Evolutionary conservation across 2,329 filamentous ascomycete species (phyloP).

Genomic region (Stylonectria norvegica): DNA sequence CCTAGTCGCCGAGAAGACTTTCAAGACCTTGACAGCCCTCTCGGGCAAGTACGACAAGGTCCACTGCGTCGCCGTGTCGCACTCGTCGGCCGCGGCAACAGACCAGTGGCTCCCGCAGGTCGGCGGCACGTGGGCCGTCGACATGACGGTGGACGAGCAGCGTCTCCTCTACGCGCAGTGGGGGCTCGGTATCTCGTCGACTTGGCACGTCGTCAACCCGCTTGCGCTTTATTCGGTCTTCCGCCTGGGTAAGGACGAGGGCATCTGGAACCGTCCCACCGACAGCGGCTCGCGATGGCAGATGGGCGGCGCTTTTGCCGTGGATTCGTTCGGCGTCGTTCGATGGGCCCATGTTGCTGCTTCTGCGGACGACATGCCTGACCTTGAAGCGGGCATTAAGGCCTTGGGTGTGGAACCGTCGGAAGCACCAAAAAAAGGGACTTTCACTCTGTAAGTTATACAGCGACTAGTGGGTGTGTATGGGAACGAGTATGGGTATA

Average conservation of each 20-base stretch:
- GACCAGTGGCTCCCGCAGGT: constrained; percentile 55
- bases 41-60: constrained; percentile 48
- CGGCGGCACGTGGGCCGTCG: constrained; percentile 54
- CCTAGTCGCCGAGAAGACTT: constrained; percentile 66
- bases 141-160: constrained; percentile 58
- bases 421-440: too few relatives aligned
- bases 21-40: constrained; percentile 50
- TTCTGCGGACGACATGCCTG: constrained; percentile 31
- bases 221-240: constrained; percentile 55
- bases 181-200: constrained; percentile 60
- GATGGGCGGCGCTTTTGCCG: constrained; percentile 61
- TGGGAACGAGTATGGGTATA: too few relatives aligned
- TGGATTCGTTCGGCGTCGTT: constrained; percentile 31
- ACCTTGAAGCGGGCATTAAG: constrained; percentile 28
- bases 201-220: constrained; percentile 62
- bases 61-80: constrained; percentile 60
- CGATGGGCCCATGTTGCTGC: constrained; percentile 30
- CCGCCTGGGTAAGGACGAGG: constrained; percentile 56
- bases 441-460: too few relatives aligned
- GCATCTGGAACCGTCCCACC: constrained; percentile 63
- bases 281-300: constrained; percentile 69
- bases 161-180: constrained; percentile 61
- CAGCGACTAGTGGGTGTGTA: too few relatives aligned
- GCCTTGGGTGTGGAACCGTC: constrained; percentile 25
- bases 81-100: constrained; percentile 52